These are phyloP conservation scores for Alliaria petiolata DNA, from an alignment of 345 rosid genomes.

Conservation along the genomic window DNA sequence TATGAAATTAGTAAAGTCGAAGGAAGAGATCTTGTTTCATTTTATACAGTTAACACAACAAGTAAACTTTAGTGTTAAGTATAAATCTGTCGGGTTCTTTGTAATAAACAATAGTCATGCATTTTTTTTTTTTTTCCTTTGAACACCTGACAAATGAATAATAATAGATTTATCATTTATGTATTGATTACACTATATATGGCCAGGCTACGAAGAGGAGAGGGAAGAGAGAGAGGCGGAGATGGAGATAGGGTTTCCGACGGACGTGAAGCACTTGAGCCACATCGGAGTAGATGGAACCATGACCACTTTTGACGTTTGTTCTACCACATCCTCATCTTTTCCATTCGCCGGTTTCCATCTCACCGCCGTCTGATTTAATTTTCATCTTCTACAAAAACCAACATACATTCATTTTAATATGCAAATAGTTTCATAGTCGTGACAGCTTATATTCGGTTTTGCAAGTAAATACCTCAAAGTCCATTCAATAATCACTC, in stretches of 20 bases:
- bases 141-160: no score
- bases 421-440: background rate
- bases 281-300: conserved; percentile 76
- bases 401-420: conserved; percentile 23
- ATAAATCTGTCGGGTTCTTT: background rate
- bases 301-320: conserved; percentile 27
- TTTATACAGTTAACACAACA: background rate
- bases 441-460: background rate
- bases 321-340: conserved; percentile 10
- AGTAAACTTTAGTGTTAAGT: conserved; percentile 10
- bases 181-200: background rate
- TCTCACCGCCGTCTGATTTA: conserved; percentile 17
- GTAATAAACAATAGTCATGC: background rate
- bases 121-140: no score
- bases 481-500: background rate
- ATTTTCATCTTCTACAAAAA: background rate
- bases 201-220: conserved; percentile 58
- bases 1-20: background rate
- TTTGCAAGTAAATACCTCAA: conserved; percentile 4
- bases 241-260: conserved; percentile 70
- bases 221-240: conserved; percentile 44
- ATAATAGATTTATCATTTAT: background rate
- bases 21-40: background rate
- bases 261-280: conserved; percentile 82
- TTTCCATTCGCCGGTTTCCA: conserved; percentile 21